Conservation (phyloP, 1,284 basidiomycete genomes). For the Sanghuangporus weigelae region DNA sequence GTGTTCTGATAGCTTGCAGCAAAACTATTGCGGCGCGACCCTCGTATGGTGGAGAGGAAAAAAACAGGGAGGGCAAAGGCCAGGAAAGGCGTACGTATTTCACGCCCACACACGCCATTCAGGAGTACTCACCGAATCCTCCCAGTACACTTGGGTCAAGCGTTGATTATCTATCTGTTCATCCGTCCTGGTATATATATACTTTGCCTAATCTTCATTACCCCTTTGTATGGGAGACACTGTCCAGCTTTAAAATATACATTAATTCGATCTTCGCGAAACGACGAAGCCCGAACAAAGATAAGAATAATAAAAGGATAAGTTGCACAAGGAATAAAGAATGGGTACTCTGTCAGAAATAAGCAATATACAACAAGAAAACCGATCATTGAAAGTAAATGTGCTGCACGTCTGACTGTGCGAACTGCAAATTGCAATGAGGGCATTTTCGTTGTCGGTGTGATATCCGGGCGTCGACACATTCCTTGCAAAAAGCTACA, state of each 20-base stretch:
- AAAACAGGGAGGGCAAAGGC: constrained; percentile 92
- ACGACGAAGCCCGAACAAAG: not conserved
- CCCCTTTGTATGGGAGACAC: not conserved
- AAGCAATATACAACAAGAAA: not conserved
- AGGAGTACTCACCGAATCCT: not conserved
- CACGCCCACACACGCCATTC: not conserved
- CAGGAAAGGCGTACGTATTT: constrained; percentile 74
- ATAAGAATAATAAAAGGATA: constrained; percentile 18
- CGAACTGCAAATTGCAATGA: constrained; percentile 82
- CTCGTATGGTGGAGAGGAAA: constrained; percentile 97
- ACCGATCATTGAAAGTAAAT: constrained; percentile 74
- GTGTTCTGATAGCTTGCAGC: constrained; percentile 41
- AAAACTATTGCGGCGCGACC: constrained; percentile 85
- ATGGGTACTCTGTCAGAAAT: not conserved
- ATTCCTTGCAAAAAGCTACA: constrained; percentile 83
- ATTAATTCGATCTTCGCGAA: constrained; percentile 1
- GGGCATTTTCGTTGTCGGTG: constrained; percentile 97
- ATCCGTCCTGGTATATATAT: not conserved
- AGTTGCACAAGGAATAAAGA: constrained; percentile 18
- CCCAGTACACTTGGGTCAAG: constrained; percentile 92
- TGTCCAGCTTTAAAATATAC: constrained; percentile 11
- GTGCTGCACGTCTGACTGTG: constrained; percentile 80
- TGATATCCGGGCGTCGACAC: constrained; percentile 84
- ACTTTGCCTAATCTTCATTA: constrained; percentile 1
- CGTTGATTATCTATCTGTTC: constrained; percentile 45